Base-by-base conservation (phyloP, 148 eudicot species). In the Dysphania ambrosioides region DNA sequence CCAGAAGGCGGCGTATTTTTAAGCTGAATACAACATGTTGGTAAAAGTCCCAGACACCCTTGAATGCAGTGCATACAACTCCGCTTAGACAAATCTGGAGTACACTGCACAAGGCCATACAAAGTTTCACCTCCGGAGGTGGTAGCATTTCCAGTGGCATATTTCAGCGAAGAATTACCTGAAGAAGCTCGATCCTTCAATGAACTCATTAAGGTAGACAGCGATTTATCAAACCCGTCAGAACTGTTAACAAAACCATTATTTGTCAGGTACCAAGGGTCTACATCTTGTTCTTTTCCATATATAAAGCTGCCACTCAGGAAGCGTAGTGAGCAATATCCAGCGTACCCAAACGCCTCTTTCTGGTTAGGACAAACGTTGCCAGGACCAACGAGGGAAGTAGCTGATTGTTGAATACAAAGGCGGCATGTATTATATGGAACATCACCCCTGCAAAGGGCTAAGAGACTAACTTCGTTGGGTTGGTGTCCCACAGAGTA, bases 81-180 rank as follows among this genome's bases (percentile, higher is more conserved):
- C 21, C 24, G 19, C 35, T 23, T 70, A 8, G 82, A 70, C 61
- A 79, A 70, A 63, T 79, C 82, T 31, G 82, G 82, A 7, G 64
- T 74, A 29, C 78, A 79, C 71, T 79, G 82, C 21, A 75, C 82
- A 36, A 51, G 71, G n/a, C 71, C 82, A 24, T 79, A 79, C 27
- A 79, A 7, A 13, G 9, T 67, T 31, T 64, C 66, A 19, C 72
- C 81, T 2, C 78, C 82, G 0, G 29, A 19, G 12, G 69, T 21
- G 49, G 41, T 62, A 74, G 41, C 36, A 8, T 79, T 10, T 15
- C 74, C 82, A 0, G 82, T 2, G 0, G 82, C 82, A 74, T 68
- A 79, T 41, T 79, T 79, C 47, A 23, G 24, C 35, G 57, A 40
- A 12, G 70, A 44, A 38, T 36, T 8, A n/a, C 82, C 78, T 1